Evolutionary conservation across 208 protist species (phyloP), one percentile per base, ranked within the genome.

Genomic region (Crithidia expoeki): DNA sequence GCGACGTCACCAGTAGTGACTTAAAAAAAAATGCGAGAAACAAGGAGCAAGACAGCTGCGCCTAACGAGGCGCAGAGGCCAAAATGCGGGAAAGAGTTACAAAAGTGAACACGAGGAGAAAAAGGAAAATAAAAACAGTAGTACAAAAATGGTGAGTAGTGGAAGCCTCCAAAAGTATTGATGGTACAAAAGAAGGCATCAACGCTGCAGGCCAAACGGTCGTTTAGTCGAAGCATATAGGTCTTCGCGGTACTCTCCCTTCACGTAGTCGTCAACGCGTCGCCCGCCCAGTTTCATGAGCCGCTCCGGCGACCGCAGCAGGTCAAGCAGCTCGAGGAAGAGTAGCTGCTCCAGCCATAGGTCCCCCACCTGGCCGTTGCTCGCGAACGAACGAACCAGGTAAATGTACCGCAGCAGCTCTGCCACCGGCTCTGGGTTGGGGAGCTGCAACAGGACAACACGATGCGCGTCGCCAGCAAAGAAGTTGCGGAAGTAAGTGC

Each of bases 281-380:
- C 72, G 74, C 12, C 88, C 88, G 50, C 81, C 79, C 14, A 86
- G 51, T n/a, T 38, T 12, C 23, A 88, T 33, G 2, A 94, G 60
- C 10, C 72, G 47, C 53, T 78, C 83, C 2, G 85, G 85, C 17
- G 74, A 75, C 4, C 88, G 80, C 46, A 94, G 67, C 32, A 94
- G 73, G 65, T 93, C 81, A 0, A 94, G 59, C 25, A 94, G 75
- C 67, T 93, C 84, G 23, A 81, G 44, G 60, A 91, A 94, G 19
- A 94, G 71, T 38, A 90, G 66, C 67, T 94, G 82, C 67, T 94
- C 89, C 4, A 94, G 74, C 21, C 64, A 68, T 9, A 90, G 58
- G 47, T 85, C 61, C 23, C 75, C 74, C 19, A 63, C 28, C 32
- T 90, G 61, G 5, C 85, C 76, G 46, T 84, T 80, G 58, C 76